Evolutionary conservation across 805 yeast species (phyloP), one percentile per base, ranked within the genome.

Genomic region (Cyberlindnera misumaiensis): DNA sequence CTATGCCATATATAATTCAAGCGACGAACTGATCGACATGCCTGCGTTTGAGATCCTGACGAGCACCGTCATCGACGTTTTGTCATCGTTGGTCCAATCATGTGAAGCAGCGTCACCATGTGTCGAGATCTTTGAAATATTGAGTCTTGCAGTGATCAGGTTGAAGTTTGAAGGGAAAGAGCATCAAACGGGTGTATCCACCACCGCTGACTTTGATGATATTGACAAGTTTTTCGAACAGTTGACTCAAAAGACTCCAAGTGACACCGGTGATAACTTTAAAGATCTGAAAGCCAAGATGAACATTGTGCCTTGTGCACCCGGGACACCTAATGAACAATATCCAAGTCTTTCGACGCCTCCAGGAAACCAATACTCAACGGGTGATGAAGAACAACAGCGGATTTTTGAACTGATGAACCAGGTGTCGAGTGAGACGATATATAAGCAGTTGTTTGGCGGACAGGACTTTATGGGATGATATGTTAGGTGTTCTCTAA

Each of bases 51-150:
- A 83, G 17, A 66, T 65, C 20, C 61, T 65, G 30, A 63, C 73
- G 2, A 47, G 53, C 10, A 69, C 71, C 31, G 77, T 84, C 35
- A 64, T 77, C 36, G 64, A 67, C 11, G 81, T 84, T 3, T 60
- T 86, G 39, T 67, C 69, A 16, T 74, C 82, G 25, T 63, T 86
- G 51, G 63, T 69, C 20, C 86, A 80, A 34, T 69, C 77, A 30
- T 85, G 95, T 59, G 88, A 81, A 44, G 90, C 95, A 1, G 94
- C 95, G 0, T 60, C 62, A 8, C 75, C 72, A 37, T 85, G 95
- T 52, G 67, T 73, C 28, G 83, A 80, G 43, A 79, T 83, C 24
- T 81, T 82, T 53, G 84, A 82, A 46, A 73, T 83, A 26, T 59
- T 86, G 34, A 69, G 84, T 0, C 79, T 83, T 6, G 95, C 85